Percentiles rank a stretch among this genome's conserved stretches.
Conservation (phyloP, 1,284 basidiomycete genomes). For the Rhodotorula sp. region DNA sequence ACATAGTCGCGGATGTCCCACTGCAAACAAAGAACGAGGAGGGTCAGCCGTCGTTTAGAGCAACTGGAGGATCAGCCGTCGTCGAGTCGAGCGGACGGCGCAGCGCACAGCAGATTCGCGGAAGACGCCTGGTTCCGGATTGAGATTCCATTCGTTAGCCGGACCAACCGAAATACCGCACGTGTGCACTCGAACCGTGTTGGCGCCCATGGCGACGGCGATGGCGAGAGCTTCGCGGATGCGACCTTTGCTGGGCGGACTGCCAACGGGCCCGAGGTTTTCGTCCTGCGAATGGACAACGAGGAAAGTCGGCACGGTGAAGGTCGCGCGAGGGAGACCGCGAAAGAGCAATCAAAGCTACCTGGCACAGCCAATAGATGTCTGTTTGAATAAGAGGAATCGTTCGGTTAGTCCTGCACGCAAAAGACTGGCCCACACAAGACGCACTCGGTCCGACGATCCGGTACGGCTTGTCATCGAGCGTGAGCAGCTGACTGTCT, state of each 20-base stretch:
- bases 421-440: not conserved
- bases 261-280: slow-evolving; percentile 13
- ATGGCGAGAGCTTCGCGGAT: slow-evolving; percentile 34
- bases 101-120: slow-evolving; percentile 5
- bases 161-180: slow-evolving; percentile 26
- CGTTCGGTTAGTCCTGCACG: not conserved
- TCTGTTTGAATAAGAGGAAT: not conserved
- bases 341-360: slow-evolving; percentile 44
- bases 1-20: slow-evolving; percentile 29
- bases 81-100: too few relatives aligned
- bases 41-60: not conserved
- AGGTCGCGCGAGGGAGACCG: too few relatives aligned
- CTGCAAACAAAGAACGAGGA: slow-evolving; percentile 24
- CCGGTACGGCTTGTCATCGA: slow-evolving; percentile 9
- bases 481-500: slow-evolving; percentile 2
- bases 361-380: slow-evolving; percentile 40
- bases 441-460: slow-evolving; percentile 35
- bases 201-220: slow-evolving; percentile 38
- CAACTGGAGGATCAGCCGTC: slow-evolving; percentile 1
- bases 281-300: not conserved
- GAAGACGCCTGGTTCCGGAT: not conserved
- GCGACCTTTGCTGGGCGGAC: slow-evolving; percentile 18
- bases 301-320: slow-evolving; percentile 39
- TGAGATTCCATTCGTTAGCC: slow-evolving; percentile 12
- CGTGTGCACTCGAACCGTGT: slow-evolving; percentile 18